Percentiles rank a stretch among this genome's conserved stretches.
phyloP scores from a whole-genome alignment of 2,329 filamentous ascomycete genomes.

The Sclerotinia borealis region DNA sequence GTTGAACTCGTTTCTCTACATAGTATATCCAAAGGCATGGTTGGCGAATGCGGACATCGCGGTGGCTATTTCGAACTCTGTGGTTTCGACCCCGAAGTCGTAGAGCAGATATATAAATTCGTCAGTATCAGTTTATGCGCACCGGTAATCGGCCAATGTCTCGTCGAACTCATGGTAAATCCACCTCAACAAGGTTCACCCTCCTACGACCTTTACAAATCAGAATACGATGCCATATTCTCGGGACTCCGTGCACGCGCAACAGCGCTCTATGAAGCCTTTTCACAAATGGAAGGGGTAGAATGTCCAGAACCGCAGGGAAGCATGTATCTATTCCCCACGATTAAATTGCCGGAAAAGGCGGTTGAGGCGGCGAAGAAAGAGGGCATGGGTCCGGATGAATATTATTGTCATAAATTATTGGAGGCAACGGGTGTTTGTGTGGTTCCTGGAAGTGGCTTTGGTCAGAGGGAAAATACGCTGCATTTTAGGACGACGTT shows the following conservation, averaged over 20 bases:
- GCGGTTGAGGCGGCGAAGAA: conserved; percentile 69
- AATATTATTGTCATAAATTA: conserved; percentile 88
- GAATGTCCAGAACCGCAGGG: conserved; percentile 76
- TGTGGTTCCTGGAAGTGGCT: conserved; percentile 85
- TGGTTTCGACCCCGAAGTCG: conserved; percentile 78
- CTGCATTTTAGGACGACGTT: conserved; percentile 97
- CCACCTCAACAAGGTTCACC: conserved; percentile 79
- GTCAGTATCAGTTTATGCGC: conserved; percentile 95
- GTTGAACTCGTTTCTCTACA: conserved; percentile 90
- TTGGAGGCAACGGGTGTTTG: conserved; percentile 94
- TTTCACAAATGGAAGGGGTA: conserved; percentile 92
- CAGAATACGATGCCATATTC: conserved; percentile 81
- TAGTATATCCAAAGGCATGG: conserved; percentile 96
- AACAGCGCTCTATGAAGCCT: conserved; percentile 80
- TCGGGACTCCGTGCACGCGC: conserved; percentile 73
- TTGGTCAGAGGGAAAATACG: conserved; percentile 87
- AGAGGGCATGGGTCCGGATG: conserved; percentile 72
- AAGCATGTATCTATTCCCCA: conserved; percentile 96
- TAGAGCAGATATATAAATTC: conserved; percentile 96
- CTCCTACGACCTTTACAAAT: conserved; percentile 73
- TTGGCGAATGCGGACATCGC: conserved; percentile 95
- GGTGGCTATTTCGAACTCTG: conserved; percentile 97
- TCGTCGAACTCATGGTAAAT: conserved; percentile 97
- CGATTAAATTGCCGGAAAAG: conserved; percentile 72
- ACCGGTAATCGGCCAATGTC: conserved; percentile 90